Base-by-base conservation (phyloP, 768 basidiomycete genomes). In the Solioccasus polychromus region DNA sequence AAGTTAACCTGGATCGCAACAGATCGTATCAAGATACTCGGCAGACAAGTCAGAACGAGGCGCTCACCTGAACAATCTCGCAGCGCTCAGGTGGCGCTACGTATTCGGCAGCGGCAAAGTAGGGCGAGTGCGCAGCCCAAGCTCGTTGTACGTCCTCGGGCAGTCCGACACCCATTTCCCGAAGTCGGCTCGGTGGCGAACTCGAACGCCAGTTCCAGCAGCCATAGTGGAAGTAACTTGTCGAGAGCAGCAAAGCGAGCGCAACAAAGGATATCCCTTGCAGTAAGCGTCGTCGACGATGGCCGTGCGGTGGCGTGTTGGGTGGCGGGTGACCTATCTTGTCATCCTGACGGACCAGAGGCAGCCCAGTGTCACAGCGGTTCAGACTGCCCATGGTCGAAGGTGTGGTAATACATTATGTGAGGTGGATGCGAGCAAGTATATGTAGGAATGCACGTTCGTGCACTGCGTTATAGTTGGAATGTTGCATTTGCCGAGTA, bases 51-150 rank as follows among this genome's bases (percentile, higher is more conserved):
- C 19, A 19, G 8, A 45, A 30, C 11, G 18, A 12, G 18, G 29
- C 23, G 9, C 19, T 50, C 53, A 79, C 84, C 68, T 85, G 83
- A n/a, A 69, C 69, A 34, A 86, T 59, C 15, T 64, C 59, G 55
- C 85, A 88, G 17, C 59, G 59, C 4, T 58, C 53, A 2, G 82
- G 80, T 1, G 77, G 76, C 1, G 63, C 49, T 2, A 48, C 29
- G 58, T 85, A 85, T 24, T 61, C 50, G 3, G 61, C 71, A 5
- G 68, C 69, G 1, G 83, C 66, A 45, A 70, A 74, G 59, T 76
- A 85, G 0, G 85, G 85, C 23, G 82, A 73, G 53, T 84, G 83
- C 30, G 77, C 70, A 10, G 73, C 80, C 84, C 83, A 85, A 2
- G 70, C 62, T 23, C 58, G 64, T 9, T 63, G 52, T 10, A 69